A percentile compares a stretch with the other conserved stretches of the same genome.
Evolutionary conservation across 2,329 filamentous ascomycete genomes (phyloP).

Genomic region (Aspergillus spinulosporus): DNA sequence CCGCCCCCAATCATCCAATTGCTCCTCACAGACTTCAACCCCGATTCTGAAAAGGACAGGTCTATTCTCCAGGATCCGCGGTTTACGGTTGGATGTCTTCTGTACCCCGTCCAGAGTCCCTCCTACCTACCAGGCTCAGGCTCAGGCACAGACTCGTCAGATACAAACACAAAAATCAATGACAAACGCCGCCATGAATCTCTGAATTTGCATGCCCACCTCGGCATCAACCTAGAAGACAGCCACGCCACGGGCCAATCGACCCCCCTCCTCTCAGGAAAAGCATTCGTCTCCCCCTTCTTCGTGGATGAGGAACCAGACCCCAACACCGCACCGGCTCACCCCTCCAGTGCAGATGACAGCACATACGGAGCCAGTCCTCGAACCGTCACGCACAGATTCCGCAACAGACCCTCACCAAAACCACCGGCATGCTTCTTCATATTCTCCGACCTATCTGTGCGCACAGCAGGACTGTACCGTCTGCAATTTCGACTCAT

Average conservation of each 20-base stretch:
- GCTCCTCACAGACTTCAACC: slow-evolving; percentile 47
- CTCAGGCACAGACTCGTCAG: slow-evolving; percentile 4
- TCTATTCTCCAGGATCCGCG: slow-evolving; percentile 40
- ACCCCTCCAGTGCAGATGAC: slow-evolving; percentile 32
- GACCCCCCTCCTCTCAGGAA: slow-evolving; percentile 39
- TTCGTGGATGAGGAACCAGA: slow-evolving; percentile 47
- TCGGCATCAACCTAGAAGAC: slow-evolving; percentile 17
- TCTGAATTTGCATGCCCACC: not conserved
- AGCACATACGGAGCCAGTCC: slow-evolving; percentile 9
- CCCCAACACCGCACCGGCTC: slow-evolving; percentile 41
- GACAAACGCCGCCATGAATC: too few species aligned
- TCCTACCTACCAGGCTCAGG: slow-evolving; percentile 5
- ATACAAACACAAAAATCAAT: slow-evolving; percentile 3
- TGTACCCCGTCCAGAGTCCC: slow-evolving; percentile 37
- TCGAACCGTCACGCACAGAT: slow-evolving; percentile 7
- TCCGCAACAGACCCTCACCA: slow-evolving; percentile 8
- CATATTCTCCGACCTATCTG: slow-evolving; percentile 50
- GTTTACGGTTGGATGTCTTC: slow-evolving; percentile 47
- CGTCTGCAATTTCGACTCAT: slow-evolving; percentile 49
- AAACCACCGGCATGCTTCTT: slow-evolving; percentile 46
- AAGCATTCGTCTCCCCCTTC: slow-evolving; percentile 46
- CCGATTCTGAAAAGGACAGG: slow-evolving; percentile 38
- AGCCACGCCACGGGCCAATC: slow-evolving; percentile 23
- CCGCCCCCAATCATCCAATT: slow-evolving; percentile 51
- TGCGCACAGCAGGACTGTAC: slow-evolving; percentile 48